Evolutionary conservation across 306 rosid genomes (phyloP), one percentile per base, ranked within the genome.

Genomic region (Malus fusca): DNA sequence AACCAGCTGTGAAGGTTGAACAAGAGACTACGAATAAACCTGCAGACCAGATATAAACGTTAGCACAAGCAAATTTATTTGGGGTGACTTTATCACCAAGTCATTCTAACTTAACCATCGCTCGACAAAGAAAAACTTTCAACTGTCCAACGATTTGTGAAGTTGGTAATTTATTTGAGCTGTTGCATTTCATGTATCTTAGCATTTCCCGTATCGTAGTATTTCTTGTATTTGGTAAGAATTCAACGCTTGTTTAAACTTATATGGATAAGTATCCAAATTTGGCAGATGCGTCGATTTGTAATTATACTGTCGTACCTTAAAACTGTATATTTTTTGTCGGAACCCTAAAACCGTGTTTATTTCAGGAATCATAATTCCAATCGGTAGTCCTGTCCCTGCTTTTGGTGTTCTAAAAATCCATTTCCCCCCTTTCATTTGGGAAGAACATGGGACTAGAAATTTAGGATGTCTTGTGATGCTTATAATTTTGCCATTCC

Each of bases 1-100:
- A 88, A 80, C 82, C 87, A 3, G 75, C 78, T 59, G 85, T 87
- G 74, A 90, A 90, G 81, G 84, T 86, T 8, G 91, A 93, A 81
- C 90, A 75, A 66, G 90, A 82, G 58, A 64, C 75, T 68, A 56
- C 52, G 68, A 88, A 82, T 82, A 93, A 89, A 81, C 88, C 82
- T 71, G 80, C 85, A 43, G 86, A 85, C 80, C 86, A 79, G 80
- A 83, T 78, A 75, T 82, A 65, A 84, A 60, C 69, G 78, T 7
- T 60, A 81, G 63, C 22, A 12, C 6, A 2, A 44, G n/a, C 17
- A 61, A 25, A 7, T 12, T 18, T 62, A 56, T 19, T 73, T 23
- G 23, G 25, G 22, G 61, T 31, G 46, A 9, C 40, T 66, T 35
- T 17, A 35, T 48, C 52, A 44, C 65, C 40, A 35, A 30, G 7